Evolutionary conservation across 2,329 filamentous ascomycete genomes (phyloP).

Genomic region (Talaromyces sp.): DNA sequence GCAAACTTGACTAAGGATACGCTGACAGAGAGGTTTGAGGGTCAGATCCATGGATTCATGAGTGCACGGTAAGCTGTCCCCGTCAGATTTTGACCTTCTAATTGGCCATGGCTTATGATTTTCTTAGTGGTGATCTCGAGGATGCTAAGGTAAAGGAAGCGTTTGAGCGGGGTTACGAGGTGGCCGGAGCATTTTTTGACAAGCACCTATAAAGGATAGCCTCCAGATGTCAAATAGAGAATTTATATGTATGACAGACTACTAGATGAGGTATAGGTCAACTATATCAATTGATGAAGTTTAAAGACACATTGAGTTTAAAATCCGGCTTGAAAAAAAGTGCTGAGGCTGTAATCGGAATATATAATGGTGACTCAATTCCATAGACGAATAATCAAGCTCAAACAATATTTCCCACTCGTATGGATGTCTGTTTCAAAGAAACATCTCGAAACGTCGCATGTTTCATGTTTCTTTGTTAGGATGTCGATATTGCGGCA

Average conservation of each 20-base stretch:
- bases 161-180: constrained; percentile 51
- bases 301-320: not conserved
- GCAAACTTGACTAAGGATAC: constrained; percentile 3
- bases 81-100: not conserved
- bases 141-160: constrained; percentile 52
- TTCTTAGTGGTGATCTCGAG: constrained; percentile 46
- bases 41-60: constrained; percentile 73
- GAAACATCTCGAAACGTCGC: no score
- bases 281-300: not conserved
- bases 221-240: not conserved
- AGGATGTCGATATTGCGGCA: not conserved
- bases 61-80: constrained; percentile 47
- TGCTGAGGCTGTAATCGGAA: not conserved
- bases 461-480: not conserved
- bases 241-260: no score
- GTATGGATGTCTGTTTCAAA: not conserved
- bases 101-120: not conserved
- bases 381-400: not conserved
- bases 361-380: not conserved
- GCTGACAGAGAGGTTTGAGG: constrained; percentile 57
- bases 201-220: not conserved
- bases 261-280: not conserved
- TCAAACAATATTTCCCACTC: not conserved
- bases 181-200: constrained; percentile 3
- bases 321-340: not conserved